Evolutionary conservation across 1,284 basidiomycete genomes (phyloP).

Genomic region (Trichosporon coremiiforme): DNA sequence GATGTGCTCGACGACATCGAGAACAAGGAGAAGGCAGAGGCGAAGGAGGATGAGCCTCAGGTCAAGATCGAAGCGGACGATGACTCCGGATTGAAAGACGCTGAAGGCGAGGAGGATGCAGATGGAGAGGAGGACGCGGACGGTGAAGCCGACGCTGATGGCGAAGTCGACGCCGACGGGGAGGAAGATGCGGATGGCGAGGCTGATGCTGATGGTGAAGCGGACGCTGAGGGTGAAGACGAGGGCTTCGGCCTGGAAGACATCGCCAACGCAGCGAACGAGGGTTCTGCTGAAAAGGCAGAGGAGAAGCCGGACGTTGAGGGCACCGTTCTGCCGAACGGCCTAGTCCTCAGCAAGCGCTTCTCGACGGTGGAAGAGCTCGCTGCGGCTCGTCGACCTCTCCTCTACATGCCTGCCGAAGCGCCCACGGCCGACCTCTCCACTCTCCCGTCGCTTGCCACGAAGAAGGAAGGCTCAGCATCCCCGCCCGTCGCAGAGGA

Average conservation of each 20-base stretch:
- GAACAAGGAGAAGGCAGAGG: slow-evolving; percentile 35
- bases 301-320: slow-evolving; percentile 30
- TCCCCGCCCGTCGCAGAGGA: slow-evolving; percentile 21
- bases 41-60: slow-evolving; percentile 39
- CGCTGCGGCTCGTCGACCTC: slow-evolving; percentile 37
- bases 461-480: slow-evolving; percentile 12
- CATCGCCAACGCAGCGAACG: slow-evolving; percentile 28
- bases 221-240: slow-evolving; percentile 44
- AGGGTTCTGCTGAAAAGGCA: slow-evolving; percentile 12
- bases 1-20: slow-evolving; percentile 47
- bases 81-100: slow-evolving; percentile 23
- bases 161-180: slow-evolving; percentile 37
- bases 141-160: slow-evolving; percentile 23
- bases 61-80: slow-evolving; percentile 40
- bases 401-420: slow-evolving; percentile 43
- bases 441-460: slow-evolving; percentile 30
- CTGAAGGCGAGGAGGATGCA: slow-evolving; percentile 29
- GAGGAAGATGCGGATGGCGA: slow-evolving; percentile 52
- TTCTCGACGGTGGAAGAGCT: slow-evolving; percentile 45
- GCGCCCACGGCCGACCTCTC: slow-evolving; percentile 45
- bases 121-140: slow-evolving; percentile 28
- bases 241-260: slow-evolving; percentile 42
- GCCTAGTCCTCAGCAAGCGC: slow-evolving; percentile 45
- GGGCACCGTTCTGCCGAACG: slow-evolving; percentile 42
- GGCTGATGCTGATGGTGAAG: slow-evolving; percentile 29